A percentile compares a stretch with the other conserved stretches of the same genome.
These are phyloP conservation scores for Diaporthe citriasiana DNA, from an alignment of 2,329 filamentous ascomycete genomes.

Conservation along the genomic window DNA sequence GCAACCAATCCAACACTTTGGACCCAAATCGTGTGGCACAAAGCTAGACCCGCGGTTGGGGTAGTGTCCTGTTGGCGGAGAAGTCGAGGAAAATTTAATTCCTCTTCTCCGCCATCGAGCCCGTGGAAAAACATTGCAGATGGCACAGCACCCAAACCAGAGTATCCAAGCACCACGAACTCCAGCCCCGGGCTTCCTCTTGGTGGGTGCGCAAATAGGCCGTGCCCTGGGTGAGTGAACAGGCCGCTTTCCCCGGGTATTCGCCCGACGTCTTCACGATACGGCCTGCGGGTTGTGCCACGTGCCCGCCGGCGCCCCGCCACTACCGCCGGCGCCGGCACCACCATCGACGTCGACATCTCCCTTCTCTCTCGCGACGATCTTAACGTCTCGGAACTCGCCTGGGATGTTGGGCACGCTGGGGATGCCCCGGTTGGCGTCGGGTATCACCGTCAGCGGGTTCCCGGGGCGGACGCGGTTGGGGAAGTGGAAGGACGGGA, in stretches of 20 bases:
- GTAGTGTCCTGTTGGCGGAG: background rate
- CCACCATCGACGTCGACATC: background rate
- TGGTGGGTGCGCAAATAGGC: background rate
- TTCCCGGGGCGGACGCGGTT: conserved; percentile 46
- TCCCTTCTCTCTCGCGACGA: conserved; percentile 28
- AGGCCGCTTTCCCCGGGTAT: no score
- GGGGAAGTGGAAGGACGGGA: conserved; percentile 51
- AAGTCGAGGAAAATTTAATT: no score
- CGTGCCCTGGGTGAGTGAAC: background rate
- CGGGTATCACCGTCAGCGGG: conserved; percentile 59
- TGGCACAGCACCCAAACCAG: background rate
- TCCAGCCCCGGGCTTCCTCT: background rate
- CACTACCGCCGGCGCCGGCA: background rate
- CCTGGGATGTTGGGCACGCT: conserved; percentile 60
- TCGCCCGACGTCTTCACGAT: background rate
- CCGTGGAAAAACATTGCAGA: background rate
- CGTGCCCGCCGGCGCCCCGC: conserved; percentile 8
- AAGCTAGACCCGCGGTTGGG: background rate
- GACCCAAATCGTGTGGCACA: background rate
- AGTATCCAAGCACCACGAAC: background rate
- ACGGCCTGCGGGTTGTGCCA: conserved; percentile 20
- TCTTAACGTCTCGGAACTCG: conserved; percentile 44
- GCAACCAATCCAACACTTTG: background rate
- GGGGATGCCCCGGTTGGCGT: conserved; percentile 63
- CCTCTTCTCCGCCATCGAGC: background rate